Evolutionary conservation across 2,329 filamentous ascomycete species (phyloP).

Genomic region (Gnomoniopsis smithogilvyi): DNA sequence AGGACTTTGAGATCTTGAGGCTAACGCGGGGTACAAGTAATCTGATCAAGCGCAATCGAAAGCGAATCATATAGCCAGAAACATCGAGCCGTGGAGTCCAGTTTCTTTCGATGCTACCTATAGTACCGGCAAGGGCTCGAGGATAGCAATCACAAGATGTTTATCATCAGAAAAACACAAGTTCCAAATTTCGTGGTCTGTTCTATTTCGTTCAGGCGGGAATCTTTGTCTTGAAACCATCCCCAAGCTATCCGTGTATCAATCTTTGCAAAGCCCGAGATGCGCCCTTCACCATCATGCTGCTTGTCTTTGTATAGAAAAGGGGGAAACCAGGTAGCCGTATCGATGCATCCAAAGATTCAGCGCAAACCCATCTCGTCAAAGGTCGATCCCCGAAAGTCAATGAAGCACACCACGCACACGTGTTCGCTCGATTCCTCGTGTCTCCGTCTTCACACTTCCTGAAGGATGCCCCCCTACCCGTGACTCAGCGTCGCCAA

Average conservation of each 20-base stretch:
- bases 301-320: neutral
- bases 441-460: neutral
- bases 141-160: neutral
- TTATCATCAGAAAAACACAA: neutral
- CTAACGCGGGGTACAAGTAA: too few relatives aligned
- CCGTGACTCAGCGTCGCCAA: too few relatives aligned
- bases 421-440: too few relatives aligned
- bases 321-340: too few relatives aligned
- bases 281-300: neutral
- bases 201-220: neutral
- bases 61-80: neutral
- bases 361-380: neutral
- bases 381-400: too few relatives aligned
- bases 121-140: neutral
- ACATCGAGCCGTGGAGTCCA: neutral
- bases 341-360: neutral
- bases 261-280: neutral
- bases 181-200: neutral
- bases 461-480: neutral
- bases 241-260: too few relatives aligned
- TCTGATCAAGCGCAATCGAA: too few relatives aligned
- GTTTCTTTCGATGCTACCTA: neutral
- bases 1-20: too few relatives aligned
- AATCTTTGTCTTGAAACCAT: neutral
- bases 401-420: neutral